These are phyloP conservation scores for Nymphaea colorata DNA, from an alignment of 164 flowering plant species.

Conservation along the genomic window DNA sequence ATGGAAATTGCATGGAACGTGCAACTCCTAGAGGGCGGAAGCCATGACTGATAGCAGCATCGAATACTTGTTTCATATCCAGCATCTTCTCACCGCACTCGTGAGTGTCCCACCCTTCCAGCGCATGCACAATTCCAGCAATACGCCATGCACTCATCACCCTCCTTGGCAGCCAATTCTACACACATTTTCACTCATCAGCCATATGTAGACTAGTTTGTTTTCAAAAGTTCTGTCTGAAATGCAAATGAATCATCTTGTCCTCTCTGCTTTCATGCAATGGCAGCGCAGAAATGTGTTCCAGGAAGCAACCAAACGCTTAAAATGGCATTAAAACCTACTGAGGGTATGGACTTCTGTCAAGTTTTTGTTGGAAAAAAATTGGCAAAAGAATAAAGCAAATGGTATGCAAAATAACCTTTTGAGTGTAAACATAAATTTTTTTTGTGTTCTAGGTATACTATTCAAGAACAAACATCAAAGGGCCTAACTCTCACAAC, in stretches of 20 bases:
- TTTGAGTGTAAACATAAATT: no score
- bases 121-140: constrained; percentile 4
- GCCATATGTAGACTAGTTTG: background rate
- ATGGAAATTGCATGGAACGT: background rate
- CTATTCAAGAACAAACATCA: no score
- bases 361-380: no score
- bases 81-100: constrained; percentile 5
- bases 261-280: no score
- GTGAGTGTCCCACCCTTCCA: constrained; percentile 6
- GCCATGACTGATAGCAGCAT: background rate
- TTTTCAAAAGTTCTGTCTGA: background rate
- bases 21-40: background rate
- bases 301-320: no score
- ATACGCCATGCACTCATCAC: constrained; percentile 5
- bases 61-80: background rate
- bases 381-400: no score
- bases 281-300: no score
- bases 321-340: no score
- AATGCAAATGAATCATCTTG: background rate
- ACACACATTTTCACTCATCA: background rate
- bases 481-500: no score
- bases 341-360: no score
- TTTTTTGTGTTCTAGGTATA: no score
- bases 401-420: no score
- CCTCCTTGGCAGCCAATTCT: constrained; percentile 3